These are phyloP conservation scores for Botrytis fabae DNA, from an alignment of 2,329 filamentous ascomycete genomes.

Conservation along the genomic window DNA sequence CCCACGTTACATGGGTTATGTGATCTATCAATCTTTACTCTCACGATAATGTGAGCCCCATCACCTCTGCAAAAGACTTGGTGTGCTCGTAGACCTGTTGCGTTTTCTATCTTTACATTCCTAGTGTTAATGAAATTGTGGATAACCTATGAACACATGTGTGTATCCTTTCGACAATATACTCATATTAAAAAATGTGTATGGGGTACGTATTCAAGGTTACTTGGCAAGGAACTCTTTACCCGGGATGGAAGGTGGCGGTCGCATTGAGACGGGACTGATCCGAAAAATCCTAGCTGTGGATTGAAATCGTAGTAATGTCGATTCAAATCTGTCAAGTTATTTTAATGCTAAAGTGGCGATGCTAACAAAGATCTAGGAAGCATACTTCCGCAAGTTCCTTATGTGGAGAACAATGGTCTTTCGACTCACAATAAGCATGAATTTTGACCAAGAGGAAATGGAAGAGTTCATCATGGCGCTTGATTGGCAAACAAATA, in stretches of 20 bases:
- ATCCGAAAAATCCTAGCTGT: neutral
- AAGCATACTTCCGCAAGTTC: neutral
- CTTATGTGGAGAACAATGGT: neutral
- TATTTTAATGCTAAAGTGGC: too few species aligned
- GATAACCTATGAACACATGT: neutral
- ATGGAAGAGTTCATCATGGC: neutral
- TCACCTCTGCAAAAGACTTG: neutral
- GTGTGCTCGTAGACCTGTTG: neutral
- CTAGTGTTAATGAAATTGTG: neutral
- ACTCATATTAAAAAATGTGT: neutral
- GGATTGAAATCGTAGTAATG: neutral
- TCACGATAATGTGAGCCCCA: neutral
- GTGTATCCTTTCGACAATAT: neutral
- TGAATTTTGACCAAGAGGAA: neutral
- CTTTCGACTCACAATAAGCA: neutral
- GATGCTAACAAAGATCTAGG: neutral
- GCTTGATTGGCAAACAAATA: neutral
- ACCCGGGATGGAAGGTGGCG: neutral
- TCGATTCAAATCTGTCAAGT: neutral
- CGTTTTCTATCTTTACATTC: neutral
- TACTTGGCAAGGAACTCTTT: neutral
- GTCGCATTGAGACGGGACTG: neutral
- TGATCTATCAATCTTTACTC: neutral
- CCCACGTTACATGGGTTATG: neutral
- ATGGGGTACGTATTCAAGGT: neutral